Base-by-base conservation (phyloP, 805 yeast species). In the Saccharomyces mikatae region DNA sequence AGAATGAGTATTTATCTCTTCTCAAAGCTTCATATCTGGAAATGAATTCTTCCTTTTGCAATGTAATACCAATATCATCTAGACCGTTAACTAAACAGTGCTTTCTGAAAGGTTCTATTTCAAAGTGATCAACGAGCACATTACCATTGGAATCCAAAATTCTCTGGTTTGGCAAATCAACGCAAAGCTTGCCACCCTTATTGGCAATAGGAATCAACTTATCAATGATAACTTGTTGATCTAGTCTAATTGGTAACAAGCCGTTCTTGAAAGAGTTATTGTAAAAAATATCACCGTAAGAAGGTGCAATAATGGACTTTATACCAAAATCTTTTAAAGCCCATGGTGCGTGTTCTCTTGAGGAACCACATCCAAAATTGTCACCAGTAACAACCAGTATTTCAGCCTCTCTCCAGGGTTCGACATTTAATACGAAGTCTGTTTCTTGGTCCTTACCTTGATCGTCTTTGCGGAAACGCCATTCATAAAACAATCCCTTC, bases 331-430 rank as follows among this genome's bases (percentile, higher is more conserved):
- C 99, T 66, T 90, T 91, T 62, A 94, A 80, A 1, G 99, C 98
- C 99, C 99, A 94, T 55, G 99, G 98, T 32, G 99, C 99, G 68
- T 94, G 99, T 74, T 94, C 99, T 80, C 99, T 89, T 1, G 97
- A 91, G 46, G 97, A 91, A 66, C 99, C 99, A 77, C 99, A 94
- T 62, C 99, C 99, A 70, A 94, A 94, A 78, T 94, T 94, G 70
- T 89, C 96, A 71, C 99, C 99, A 47, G 95, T 83, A 56, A 90
- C 96, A 62, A 92, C 86, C 61, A 94, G 76, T 62, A 92, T 85
- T 72, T 87, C 84, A 22, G 98, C 86, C 26, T 79, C 66, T 61
- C 84, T 81, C 78, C 83, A 92, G 52, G 97, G 96, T 53, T 78
- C 86, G 51, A 82, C 88, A 71, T 94, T 94, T 63, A 94, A 80